Evolutionary conservation across 2,329 filamentous ascomycete genomes (phyloP).

Genomic region (Berkeleyomyces rouxiae): DNA sequence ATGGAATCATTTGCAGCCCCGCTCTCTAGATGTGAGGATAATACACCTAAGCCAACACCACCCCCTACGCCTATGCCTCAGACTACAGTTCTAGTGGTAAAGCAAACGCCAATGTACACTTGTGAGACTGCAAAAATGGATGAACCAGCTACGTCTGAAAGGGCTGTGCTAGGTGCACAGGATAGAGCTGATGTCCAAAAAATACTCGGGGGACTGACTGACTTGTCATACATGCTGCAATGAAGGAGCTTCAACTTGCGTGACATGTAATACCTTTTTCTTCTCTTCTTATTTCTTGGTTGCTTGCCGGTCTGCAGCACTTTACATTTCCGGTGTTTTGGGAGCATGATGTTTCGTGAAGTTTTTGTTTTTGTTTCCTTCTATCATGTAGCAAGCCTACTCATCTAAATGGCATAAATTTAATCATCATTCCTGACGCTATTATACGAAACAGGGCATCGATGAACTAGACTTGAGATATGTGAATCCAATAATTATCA

Average conservation of each 20-base stretch:
- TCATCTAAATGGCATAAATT: too few species aligned
- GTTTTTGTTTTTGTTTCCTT: neutral
- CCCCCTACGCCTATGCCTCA: neutral
- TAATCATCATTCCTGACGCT: too few species aligned
- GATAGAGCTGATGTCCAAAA: neutral
- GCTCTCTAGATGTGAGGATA: neutral
- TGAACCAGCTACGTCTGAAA: neutral
- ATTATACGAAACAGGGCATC: too few species aligned
- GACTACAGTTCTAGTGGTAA: neutral
- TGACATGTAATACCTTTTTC: neutral
- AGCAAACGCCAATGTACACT: neutral
- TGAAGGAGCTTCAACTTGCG: neutral
- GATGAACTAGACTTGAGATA: too few species aligned
- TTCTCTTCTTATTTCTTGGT: neutral
- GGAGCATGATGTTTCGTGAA: neutral
- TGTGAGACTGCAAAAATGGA: neutral
- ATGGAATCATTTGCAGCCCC: neutral
- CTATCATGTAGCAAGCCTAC: neutral
- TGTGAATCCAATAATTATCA: too few species aligned
- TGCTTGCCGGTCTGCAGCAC: neutral
- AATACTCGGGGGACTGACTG: neutral
- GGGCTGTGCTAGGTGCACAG: neutral
- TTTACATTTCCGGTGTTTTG: neutral
- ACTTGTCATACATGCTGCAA: slow-evolving; percentile 9
- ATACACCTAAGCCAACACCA: neutral